Conservation (phyloP, 2,329 filamentous ascomycete species). For the Aspergillus unguis region DNA sequence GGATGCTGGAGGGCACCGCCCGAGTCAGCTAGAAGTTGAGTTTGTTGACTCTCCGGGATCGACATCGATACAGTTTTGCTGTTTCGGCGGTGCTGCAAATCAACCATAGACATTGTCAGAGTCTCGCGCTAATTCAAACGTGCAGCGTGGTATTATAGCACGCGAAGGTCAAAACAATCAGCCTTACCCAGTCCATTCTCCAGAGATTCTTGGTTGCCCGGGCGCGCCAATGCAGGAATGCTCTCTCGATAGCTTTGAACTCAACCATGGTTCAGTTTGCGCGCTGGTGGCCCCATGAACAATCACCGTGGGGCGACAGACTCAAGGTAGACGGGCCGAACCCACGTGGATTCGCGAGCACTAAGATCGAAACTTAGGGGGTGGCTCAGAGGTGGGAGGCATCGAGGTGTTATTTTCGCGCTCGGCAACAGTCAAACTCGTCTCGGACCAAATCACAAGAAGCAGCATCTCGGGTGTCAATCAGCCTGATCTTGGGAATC, state of each 20-base stretch:
- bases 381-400: background rate
- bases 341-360: conserved; percentile 1
- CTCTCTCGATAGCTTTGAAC: background rate
- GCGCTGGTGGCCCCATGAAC: background rate
- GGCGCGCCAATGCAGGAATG: conserved; percentile 1
- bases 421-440: background rate
- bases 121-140: background rate
- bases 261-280: conserved; percentile 1
- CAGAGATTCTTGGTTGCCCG: conserved; percentile 1
- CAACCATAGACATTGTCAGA: conserved; percentile 2
- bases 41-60: background rate
- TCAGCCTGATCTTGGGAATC: background rate
- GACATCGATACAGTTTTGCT: background rate
- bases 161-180: background rate
- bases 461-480: background rate
- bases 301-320: conserved; percentile 3
- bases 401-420: background rate
- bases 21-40: background rate
- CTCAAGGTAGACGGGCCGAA: background rate
- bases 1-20: background rate
- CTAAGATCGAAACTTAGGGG: background rate
- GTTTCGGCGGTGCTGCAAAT: conserved; percentile 1
- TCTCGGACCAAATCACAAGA: background rate
- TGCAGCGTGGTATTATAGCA: background rate
- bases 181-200: conserved; percentile 2